Conservation (phyloP, 768 basidiomycete species). For the Psilocybe cyanescens region DNA sequence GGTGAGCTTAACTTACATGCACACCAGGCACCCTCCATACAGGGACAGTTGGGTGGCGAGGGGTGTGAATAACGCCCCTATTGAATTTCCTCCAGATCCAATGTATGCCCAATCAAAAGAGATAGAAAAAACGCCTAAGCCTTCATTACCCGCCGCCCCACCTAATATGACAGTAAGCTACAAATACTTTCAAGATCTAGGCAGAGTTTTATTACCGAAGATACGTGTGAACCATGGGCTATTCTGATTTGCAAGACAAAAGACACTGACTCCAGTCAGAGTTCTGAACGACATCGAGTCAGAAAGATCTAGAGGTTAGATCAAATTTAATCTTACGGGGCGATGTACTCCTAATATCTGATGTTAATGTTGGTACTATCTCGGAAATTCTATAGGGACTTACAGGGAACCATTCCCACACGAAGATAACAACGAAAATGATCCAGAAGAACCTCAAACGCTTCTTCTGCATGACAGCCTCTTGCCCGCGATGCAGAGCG, state of each 20-base stretch:
- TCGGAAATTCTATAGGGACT: not conserved
- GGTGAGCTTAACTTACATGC: conserved; percentile 34
- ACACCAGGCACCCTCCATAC: conserved; percentile 46
- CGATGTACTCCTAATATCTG: conserved; percentile 21
- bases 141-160: conserved; percentile 57
- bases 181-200: too few relatives aligned
- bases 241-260: conserved; percentile 44
- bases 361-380: not conserved
- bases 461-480: conserved; percentile 40
- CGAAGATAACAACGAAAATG: conserved; percentile 41
- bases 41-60: conserved; percentile 52
- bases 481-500: conserved; percentile 45
- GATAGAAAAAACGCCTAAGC: conserved; percentile 54
- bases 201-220: conserved; percentile 35
- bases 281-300: conserved; percentile 18
- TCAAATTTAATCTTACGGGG: conserved; percentile 14
- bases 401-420: conserved; percentile 47
- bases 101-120: conserved; percentile 61
- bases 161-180: conserved; percentile 16
- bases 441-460: conserved; percentile 49
- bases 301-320: not conserved
- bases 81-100: conserved; percentile 35
- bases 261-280: conserved; percentile 50
- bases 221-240: conserved; percentile 44
- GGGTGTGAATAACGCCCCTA: conserved; percentile 47